These are phyloP conservation scores for Backusella parvicylindrica DNA, from an alignment of 192 early-diverging fungal species.

Conservation along the genomic window DNA sequence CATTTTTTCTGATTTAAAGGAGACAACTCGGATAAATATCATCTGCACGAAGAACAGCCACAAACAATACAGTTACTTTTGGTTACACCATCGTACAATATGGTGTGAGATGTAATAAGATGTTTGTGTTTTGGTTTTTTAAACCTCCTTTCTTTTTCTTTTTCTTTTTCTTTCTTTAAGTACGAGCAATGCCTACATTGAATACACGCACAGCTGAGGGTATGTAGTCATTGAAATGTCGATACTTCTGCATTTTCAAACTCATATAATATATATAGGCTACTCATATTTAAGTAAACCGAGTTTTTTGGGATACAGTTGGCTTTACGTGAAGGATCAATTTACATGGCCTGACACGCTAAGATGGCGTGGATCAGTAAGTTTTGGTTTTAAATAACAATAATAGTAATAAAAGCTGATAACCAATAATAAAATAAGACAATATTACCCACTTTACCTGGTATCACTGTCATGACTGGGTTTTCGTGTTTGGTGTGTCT, in stretches of 20 bases:
- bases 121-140: neutral
- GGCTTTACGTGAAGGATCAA: slow-evolving; percentile 6
- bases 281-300: slow-evolving; percentile 7
- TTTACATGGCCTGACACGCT: slow-evolving; percentile 28
- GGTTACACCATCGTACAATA: neutral
- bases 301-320: neutral
- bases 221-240: neutral
- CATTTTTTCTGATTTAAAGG: too few species aligned
- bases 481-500: slow-evolving; percentile 16
- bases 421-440: neutral
- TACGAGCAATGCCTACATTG: neutral
- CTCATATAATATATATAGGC: neutral
- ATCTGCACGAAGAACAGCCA: neutral
- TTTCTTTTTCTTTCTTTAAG: neutral
- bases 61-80: neutral
- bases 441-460: slow-evolving; percentile 17
- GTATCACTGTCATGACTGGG: slow-evolving; percentile 13
- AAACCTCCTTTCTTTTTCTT: neutral
- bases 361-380: slow-evolving; percentile 33
- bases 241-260: neutral
- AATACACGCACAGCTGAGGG: neutral
- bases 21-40: neutral
- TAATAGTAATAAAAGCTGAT: neutral
- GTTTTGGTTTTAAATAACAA: neutral
- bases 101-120: neutral